Conservation (phyloP, 495 filamentous ascomycete genomes). For the Hypoxylon lienhwacheense region DNA sequence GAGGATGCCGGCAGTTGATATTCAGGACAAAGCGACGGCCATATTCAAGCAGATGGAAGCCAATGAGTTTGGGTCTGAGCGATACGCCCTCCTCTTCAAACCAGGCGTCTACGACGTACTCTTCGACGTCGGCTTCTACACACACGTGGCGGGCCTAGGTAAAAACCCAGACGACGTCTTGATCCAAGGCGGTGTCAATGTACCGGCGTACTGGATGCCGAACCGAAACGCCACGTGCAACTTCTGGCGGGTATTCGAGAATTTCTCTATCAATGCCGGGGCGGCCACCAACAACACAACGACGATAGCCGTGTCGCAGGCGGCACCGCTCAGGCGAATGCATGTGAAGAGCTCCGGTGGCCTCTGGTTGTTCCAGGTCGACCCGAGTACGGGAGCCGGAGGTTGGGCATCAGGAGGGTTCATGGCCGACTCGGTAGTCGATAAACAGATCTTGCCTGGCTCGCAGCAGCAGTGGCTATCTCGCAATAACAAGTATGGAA, state of each 20-base stretch:
- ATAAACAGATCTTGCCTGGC: conserved; percentile 35
- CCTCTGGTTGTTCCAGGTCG: conserved; percentile 41
- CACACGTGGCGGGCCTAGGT: conserved; percentile 36
- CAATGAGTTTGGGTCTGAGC: conserved; percentile 38
- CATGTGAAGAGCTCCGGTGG: conserved; percentile 35
- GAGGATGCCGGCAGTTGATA: conserved; percentile 27
- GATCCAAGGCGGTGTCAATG: conserved; percentile 38
- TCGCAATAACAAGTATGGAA: conserved; percentile 39
- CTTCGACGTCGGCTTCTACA: conserved; percentile 41
- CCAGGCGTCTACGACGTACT: conserved; percentile 37
- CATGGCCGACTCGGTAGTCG: conserved; percentile 39
- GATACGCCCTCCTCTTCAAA: conserved; percentile 39
- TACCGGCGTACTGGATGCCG: conserved; percentile 42
- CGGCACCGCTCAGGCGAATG: conserved; percentile 36
- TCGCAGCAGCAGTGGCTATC: conserved; percentile 42
- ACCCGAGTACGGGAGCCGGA: conserved; percentile 37
- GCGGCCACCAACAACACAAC: conserved; percentile 39
- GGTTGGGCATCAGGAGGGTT: conserved; percentile 42
- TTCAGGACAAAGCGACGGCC: conserved; percentile 30
- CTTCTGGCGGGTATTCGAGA: conserved; percentile 40
- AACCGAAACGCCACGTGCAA: conserved; percentile 41
- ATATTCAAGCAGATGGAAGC: conserved; percentile 41
- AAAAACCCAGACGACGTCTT: conserved; percentile 36
- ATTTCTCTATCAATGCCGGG: conserved; percentile 40
- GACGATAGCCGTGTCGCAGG: conserved; percentile 40